A percentile compares a stretch with the other conserved stretches of the same genome.
Conservation (phyloP, 768 basidiomycete genomes). For the Boletus huronensis region DNA sequence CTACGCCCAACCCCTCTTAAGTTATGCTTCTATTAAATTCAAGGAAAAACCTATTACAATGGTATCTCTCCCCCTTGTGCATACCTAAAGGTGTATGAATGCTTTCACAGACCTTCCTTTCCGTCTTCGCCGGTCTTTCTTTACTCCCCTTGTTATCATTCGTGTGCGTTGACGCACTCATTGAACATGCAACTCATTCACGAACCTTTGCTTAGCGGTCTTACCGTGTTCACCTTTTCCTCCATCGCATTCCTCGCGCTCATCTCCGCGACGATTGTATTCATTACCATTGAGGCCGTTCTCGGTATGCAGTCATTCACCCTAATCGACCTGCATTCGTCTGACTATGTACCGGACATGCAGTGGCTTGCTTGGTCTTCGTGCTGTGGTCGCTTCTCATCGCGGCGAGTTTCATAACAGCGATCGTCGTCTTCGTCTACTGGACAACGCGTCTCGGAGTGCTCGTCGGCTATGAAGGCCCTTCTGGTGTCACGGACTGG, state of each 20-base stretch:
- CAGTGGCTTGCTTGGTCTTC: slow-evolving; percentile 36
- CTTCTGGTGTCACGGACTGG: slow-evolving; percentile 31
- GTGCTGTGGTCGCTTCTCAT: slow-evolving; percentile 32
- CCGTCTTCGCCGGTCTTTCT: slow-evolving; percentile 38
- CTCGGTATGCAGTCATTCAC: slow-evolving; percentile 22
- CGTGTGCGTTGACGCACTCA: slow-evolving; percentile 32
- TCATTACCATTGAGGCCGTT: slow-evolving; percentile 29
- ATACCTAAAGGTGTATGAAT: slow-evolving; percentile 1
- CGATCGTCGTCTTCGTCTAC: slow-evolving; percentile 30
- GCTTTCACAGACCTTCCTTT: slow-evolving; percentile 38
- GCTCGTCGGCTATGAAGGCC: slow-evolving; percentile 34
- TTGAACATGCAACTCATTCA: slow-evolving; percentile 7
- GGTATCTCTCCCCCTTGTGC: slow-evolving; percentile 12
- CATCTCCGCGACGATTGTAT: slow-evolving; percentile 30
- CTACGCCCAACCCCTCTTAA: slow-evolving; percentile 42
- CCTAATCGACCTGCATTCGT: neutral
- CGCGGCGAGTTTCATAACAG: slow-evolving; percentile 34
- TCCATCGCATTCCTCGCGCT: slow-evolving; percentile 38
- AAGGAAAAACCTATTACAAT: slow-evolving; percentile 24
- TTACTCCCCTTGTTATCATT: slow-evolving; percentile 35
- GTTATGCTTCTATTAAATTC: slow-evolving; percentile 16
- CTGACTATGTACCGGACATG: neutral
- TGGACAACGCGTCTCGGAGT: slow-evolving; percentile 32
- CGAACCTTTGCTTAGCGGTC: slow-evolving; percentile 15
- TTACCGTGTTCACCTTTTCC: slow-evolving; percentile 36